Conservation (phyloP, 768 basidiomycete genomes). For the Porpolomopsis calyptriformis region DNA sequence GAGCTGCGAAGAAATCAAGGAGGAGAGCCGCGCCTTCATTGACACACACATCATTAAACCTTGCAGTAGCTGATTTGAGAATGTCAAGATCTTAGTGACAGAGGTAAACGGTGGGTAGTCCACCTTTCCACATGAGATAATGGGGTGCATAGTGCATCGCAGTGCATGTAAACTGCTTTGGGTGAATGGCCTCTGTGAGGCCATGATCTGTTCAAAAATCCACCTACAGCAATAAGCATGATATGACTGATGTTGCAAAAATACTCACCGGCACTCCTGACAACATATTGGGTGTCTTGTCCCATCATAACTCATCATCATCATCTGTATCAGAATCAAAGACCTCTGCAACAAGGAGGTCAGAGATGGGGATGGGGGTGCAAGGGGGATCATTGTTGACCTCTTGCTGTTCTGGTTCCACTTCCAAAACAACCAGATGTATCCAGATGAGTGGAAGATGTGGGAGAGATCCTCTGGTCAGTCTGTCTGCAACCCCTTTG, state of each 20-base stretch:
- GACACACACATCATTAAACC: constrained; percentile 19
- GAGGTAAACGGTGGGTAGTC: constrained; percentile 6
- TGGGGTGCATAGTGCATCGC: not conserved
- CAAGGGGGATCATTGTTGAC: too few relatives aligned
- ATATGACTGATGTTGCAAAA: not conserved
- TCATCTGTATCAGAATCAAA: not conserved
- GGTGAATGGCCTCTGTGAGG: too few relatives aligned
- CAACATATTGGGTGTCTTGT: too few relatives aligned
- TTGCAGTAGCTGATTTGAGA: not conserved
- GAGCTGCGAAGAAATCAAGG: constrained; percentile 2
- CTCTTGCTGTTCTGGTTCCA: not conserved
- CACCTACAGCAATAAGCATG: too few relatives aligned
- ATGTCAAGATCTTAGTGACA: constrained; percentile 8
- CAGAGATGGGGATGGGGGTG: not conserved
- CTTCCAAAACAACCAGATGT: not conserved
- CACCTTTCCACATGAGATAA: constrained; percentile 8
- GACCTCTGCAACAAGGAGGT: not conserved
- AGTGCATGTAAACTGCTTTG: too few relatives aligned
- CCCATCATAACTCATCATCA: too few relatives aligned
- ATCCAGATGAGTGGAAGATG: not conserved
- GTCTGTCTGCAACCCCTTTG: not conserved
- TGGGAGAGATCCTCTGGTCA: not conserved
- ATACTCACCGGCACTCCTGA: too few relatives aligned
- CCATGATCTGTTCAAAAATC: too few relatives aligned
- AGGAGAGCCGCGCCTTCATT: constrained; percentile 18